Evolutionary conservation across 192 early-diverging fungal genomes (phyloP).

Genomic region (Rhizoclosmatium globosum): DNA sequence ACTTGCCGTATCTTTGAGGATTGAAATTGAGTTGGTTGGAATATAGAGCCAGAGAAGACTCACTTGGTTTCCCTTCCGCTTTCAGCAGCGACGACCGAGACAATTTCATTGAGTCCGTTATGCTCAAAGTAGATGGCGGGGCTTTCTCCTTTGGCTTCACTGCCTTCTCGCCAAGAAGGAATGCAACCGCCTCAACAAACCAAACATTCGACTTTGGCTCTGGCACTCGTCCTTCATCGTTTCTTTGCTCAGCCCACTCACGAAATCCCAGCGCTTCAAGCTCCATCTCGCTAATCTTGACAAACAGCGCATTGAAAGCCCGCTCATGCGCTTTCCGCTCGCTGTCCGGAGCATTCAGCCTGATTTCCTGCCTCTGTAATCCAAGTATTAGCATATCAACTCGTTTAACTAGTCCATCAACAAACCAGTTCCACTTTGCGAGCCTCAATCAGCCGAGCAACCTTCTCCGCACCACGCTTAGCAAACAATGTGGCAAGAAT

Average conservation of each 20-base stretch:
- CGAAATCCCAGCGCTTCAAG: slow-evolving; percentile 10
- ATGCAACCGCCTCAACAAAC: slow-evolving; percentile 16
- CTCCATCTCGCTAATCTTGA: not conserved
- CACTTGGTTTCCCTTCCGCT: not conserved
- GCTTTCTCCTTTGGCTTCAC: not conserved
- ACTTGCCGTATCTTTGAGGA: not conserved
- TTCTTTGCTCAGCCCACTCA: not conserved
- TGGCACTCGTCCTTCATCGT: not conserved
- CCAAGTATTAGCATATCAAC: not conserved
- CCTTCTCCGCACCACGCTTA: not conserved
- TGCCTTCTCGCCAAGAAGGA: not conserved
- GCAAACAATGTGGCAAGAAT: slow-evolving; percentile 13
- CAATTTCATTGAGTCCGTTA: not conserved
- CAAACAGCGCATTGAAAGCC: slow-evolving; percentile 11
- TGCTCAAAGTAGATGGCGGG: not conserved
- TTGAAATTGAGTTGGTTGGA: not conserved
- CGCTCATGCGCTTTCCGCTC: not conserved
- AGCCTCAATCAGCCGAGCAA: slow-evolving; percentile 13
- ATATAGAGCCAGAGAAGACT: too few species aligned
- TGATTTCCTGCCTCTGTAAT: slow-evolving; percentile 27
- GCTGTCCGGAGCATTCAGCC: not conserved
- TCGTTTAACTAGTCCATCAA: not conserved
- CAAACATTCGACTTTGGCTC: not conserved
- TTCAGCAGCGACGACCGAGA: not conserved
- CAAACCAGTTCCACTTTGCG: slow-evolving; percentile 15